Percentiles rank a stretch among this genome's conserved stretches.
Conservation (phyloP, 768 basidiomycete species). For the Floccularia luteovirens region DNA sequence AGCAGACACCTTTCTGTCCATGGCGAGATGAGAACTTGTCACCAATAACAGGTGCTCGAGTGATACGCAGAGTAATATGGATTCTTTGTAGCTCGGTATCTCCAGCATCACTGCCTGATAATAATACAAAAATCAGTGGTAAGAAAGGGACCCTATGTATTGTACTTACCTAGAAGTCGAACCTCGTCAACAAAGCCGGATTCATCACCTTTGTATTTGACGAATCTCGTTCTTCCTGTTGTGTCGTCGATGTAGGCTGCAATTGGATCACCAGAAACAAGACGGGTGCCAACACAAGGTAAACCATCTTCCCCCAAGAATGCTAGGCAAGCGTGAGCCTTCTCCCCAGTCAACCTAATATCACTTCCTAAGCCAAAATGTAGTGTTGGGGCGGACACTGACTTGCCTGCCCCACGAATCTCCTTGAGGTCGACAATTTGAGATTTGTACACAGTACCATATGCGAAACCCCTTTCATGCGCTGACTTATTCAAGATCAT, state of each 20-base stretch:
- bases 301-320: conserved; percentile 81
- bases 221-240: conserved; percentile 71
- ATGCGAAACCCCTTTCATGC: conserved; percentile 95
- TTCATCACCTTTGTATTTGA: conserved; percentile 98
- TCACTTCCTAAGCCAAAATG: conserved; percentile 89
- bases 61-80: conserved; percentile 88
- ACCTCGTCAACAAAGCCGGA: conserved; percentile 85
- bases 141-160: neutral
- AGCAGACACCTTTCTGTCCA: conserved; percentile 99
- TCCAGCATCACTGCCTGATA: conserved; percentile 73
- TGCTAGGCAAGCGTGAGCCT: conserved; percentile 28
- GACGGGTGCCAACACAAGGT: conserved; percentile 64
- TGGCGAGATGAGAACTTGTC: conserved; percentile 99
- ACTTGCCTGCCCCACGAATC: conserved; percentile 57
- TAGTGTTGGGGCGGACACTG: conserved; percentile 50
- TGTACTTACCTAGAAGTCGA: conserved; percentile 68
- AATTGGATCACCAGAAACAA: conserved; percentile 72
- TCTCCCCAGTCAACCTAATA: conserved; percentile 44
- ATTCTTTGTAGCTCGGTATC: conserved; percentile 88
- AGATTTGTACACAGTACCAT: conserved; percentile 95
- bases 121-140: conserved; percentile 1
- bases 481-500: conserved; percentile 99
- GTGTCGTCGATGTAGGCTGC: conserved; percentile 87
- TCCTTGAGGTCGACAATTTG: conserved; percentile 88
- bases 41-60: conserved; percentile 93